Base-by-base conservation (phyloP, 495 filamentous ascomycete genomes). In the Annulohypoxylon stygium region DNA sequence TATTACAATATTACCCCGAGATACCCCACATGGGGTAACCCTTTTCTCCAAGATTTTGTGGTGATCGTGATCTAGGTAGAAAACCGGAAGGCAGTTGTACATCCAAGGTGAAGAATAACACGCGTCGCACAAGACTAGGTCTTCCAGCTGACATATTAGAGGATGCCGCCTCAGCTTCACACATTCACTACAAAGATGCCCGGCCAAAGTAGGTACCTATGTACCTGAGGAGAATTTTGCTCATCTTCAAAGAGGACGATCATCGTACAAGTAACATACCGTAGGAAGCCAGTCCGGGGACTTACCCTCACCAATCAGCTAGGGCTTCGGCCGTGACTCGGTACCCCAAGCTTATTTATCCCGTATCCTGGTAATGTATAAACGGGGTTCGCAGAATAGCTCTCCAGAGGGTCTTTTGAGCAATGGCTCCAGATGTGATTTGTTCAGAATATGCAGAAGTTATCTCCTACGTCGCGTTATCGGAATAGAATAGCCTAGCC, bases 341-440 rank as follows among this genome's bases (percentile, higher is more conserved):
- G 67, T 67, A 61, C 67, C 67, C 67, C 51, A 65, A 54, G 51
- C 14, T 69, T 57, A 72, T 72, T 75, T 75, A 75, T 72, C 73
- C 73, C 69, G 65, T 55, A 71, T 63, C 73, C 73, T 39, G 53
- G 73, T 69, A 68, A 65, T 69, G 66, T 69, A 30, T 65, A 55
- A 55, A 69, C 37, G 64, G 59, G 53, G 54, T 12, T 65, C 65
- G 64, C 61, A 65, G 65, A 59, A 55, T 43, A 60, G 39, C 63
- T 51, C 45, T 60, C 51, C 20, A 33, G 39, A n/a, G 62, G 50
- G 18, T 36, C 48, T 37, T 43, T 55, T 43, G 33, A 67, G 45
- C 51, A 33, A 12, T 26, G 47, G 67, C 23, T 39, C 47, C 45
- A 55, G 41, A 62, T 47, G 30, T 62, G 54, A 68, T 65, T 61